Base-by-base conservation (phyloP, 306 rosid genomes). In the Carpinus viminea region DNA sequence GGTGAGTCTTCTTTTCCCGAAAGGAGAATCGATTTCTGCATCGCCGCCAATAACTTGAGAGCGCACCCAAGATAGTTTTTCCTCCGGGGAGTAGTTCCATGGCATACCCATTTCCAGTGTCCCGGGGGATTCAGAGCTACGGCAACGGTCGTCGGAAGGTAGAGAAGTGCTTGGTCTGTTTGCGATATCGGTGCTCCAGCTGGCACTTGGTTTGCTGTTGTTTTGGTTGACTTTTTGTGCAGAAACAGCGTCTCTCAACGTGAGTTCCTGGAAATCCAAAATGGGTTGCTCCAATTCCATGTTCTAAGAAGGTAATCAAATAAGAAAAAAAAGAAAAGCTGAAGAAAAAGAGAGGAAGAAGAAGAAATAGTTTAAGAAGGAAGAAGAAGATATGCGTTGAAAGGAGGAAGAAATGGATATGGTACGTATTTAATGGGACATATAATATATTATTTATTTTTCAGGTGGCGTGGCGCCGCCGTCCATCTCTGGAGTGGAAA, bases 31-130 rank as follows among this genome's bases (percentile, higher is more conserved):
- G n/a, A 89, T 86, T 60, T 87, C 89, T 4, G 53, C 85, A 43
- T 82, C 77, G 0, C 73, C 75, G 3, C 98, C 98, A 4, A 92
- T 74, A 12, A 90, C 85, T 76, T 92, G 91, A 1, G 91, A 88
- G 1, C 89, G 74, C 7, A 94, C 2, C 98, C 98, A 94, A 34
- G 74, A 65, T 12, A 90, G 43, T 28, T 83, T 84, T 70, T 64
- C 26, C 51, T 85, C 88, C 52, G 68, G 76, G 2, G 82, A 51
- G 12, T 82, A 78, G 26, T 54, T 64, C 57, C 45, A 55, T 0
- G 88, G 82, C 8, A 81, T 47, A 0, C 82, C 83, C 74, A 26
- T 68, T 74, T 81, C 84, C 0, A 90, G 20, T 21, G 5, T 38
- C 72, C 83, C 4, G 13, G 90, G 79, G 4, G 88, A 76, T 45